Evolutionary conservation across 306 rosid species (phyloP).

Genomic region (Sechiopsis laciniata): DNA sequence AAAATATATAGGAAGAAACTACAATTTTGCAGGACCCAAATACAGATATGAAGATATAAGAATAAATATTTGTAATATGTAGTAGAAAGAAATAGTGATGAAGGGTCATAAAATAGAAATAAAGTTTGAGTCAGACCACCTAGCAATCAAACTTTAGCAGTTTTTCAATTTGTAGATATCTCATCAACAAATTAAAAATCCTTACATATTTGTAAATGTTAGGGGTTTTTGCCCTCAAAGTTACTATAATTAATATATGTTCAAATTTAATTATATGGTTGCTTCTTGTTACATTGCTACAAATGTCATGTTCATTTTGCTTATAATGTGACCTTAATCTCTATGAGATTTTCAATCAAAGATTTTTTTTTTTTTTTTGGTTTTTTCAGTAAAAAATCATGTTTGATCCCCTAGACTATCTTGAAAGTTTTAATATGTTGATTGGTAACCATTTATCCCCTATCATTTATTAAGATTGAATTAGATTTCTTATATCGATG

Average conservation of each 20-base stretch:
- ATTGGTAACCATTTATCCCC: too few relatives aligned
- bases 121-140: constrained; percentile 22
- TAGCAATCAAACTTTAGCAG: constrained; percentile 17
- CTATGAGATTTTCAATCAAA: too few relatives aligned
- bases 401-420: too few relatives aligned
- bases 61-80: not conserved
- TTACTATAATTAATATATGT: not conserved
- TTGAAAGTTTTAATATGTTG: too few relatives aligned
- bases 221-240: constrained; percentile 16
- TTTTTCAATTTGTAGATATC: constrained; percentile 16
- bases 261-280: not conserved
- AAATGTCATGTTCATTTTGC: not conserved
- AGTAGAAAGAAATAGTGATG: constrained; percentile 15
- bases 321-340: too few relatives aligned
- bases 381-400: too few relatives aligned
- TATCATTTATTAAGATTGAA: too few relatives aligned
- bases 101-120: constrained; percentile 21
- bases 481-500: too few relatives aligned
- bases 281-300: not conserved
- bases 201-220: not conserved
- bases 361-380: too few relatives aligned
- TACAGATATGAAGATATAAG: not conserved
- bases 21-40: constrained; percentile 25
- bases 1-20: not conserved
- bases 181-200: constrained; percentile 20